Conservation (phyloP, 179 eudicot genomes). For the Silene noctiflora region DNA sequence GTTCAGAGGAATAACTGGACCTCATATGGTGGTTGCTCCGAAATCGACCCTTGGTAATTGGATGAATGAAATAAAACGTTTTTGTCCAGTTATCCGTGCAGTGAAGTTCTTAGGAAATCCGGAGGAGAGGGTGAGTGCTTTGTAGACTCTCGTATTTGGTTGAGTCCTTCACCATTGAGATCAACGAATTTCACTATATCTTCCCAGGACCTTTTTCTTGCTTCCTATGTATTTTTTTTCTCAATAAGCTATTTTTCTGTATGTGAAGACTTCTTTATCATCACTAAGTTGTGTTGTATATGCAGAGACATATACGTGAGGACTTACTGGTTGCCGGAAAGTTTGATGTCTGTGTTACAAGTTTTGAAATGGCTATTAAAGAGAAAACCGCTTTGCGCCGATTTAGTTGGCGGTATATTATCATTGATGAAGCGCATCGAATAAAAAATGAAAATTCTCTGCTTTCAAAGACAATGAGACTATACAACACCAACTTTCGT, state of each 20-base stretch:
- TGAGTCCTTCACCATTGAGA: not conserved
- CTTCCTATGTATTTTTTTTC: not conserved
- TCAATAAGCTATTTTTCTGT: not conserved
- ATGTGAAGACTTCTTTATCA: not conserved
- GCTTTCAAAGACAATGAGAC: conserved; percentile 93
- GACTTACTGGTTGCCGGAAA: conserved; percentile 84
- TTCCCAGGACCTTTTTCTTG: not conserved
- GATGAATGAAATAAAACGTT: conserved; percentile 96
- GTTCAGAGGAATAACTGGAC: conserved; percentile 90
- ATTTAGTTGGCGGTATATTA: conserved; percentile 96
- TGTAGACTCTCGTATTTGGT: not conserved
- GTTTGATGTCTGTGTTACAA: conserved; percentile 97
- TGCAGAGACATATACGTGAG: conserved; percentile 81
- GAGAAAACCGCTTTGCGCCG: conserved; percentile 80
- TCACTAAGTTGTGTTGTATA: conserved; percentile 1
- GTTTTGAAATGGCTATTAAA: conserved; percentile 98
- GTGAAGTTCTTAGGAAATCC: conserved; percentile 90
- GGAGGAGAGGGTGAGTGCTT: conserved; percentile 72
- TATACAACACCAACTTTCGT: conserved; percentile 83
- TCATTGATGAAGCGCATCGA: conserved; percentile 98
- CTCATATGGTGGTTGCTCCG: conserved; percentile 99
- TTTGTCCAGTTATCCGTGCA: conserved; percentile 82
- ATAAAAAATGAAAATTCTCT: conserved; percentile 97
- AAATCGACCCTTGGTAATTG: conserved; percentile 96
- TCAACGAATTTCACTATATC: not conserved